phyloP scores from a whole-genome alignment of 768 basidiomycete genomes.

The Gautieria morchelliformis region DNA sequence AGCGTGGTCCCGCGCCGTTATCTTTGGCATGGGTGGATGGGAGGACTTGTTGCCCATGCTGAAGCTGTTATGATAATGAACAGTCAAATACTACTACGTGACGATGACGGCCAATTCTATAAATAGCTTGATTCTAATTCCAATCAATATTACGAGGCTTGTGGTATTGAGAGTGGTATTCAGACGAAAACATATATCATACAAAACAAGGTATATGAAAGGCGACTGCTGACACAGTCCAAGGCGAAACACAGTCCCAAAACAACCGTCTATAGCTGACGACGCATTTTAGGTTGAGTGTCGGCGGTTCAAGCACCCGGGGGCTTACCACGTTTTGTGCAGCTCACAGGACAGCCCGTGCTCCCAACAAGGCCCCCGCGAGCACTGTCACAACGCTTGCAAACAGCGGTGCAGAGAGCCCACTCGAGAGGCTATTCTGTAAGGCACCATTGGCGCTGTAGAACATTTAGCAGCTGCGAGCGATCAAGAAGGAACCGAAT shows the following conservation, averaged over 20 bases:
- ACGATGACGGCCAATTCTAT: no score
- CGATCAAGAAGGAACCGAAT: neutral
- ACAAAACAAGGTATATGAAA: no score
- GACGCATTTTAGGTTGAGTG: no score
- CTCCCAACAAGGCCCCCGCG: neutral
- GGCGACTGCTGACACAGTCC: no score
- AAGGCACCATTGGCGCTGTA: neutral
- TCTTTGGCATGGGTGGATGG: slow-evolving; percentile 57
- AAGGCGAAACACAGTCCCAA: no score
- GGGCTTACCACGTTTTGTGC: no score
- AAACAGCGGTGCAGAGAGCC: neutral
- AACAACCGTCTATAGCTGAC: no score
- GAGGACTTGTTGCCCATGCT: neutral
- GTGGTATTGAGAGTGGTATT: no score
- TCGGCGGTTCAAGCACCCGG: neutral
- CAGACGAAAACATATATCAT: no score
- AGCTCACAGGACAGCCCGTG: neutral
- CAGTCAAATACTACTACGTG: no score
- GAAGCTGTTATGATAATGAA: neutral
- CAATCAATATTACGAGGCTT: no score
- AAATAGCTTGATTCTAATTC: no score
- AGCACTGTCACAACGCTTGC: neutral
- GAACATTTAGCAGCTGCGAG: neutral
- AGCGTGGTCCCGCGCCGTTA: slow-evolving; percentile 89
- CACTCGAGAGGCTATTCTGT: neutral